Base-by-base conservation (phyloP, 2,329 filamentous ascomycete species). In the Ophiostoma piceae region DNA sequence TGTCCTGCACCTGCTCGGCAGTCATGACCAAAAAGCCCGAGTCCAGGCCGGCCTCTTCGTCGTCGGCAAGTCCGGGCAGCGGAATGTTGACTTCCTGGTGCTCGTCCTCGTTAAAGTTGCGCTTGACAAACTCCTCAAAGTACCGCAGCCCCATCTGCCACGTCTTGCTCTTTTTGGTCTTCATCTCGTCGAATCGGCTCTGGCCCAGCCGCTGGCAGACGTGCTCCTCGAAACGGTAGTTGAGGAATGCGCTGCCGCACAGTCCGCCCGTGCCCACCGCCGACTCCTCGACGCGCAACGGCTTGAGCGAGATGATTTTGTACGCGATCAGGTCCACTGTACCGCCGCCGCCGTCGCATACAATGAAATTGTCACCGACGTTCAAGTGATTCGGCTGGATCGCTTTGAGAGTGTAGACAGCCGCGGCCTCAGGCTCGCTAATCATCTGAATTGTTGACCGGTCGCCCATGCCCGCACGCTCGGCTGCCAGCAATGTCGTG, bases 91-190 rank as follows among this genome's bases (percentile, higher is more conserved):
- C 86, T 76, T 94, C 91, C 67, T 88, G 84, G 73, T 91, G 87
- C 75, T 92, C 90, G 66, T 92, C 90, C 75, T 91, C 89, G 76
- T 91, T 90, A 76, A 94, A 94, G 75, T 92, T 93, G 16, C 91
- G 85, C 79, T 94, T 94, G 16, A 94, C 90, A 76, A 92, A 93
- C 76, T 94, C 90, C 75, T 94, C 91, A 78, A 92, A 94, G 76
- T 92, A 93, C 69, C 87, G 85, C 67, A 94, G 81, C 1, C 88
- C 91, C 87, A 89, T 89, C 77, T 90, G 90, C 90, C 91, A 94
- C 0, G 89, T 92, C 79, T 91, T 92, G 2, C 85, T 85, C 78
- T 92, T 92, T 79, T 91, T 91, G 68, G 86, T 78, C 76, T 91
- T 90, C 89, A 94, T 92, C 78, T 88, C 86, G 39, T 89, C 86